A percentile compares a stretch with the other conserved stretches of the same genome.
Evolutionary conservation across 2,329 filamentous ascomycete genomes (phyloP).

Genomic region (Trichophyton schoenleinii): DNA sequence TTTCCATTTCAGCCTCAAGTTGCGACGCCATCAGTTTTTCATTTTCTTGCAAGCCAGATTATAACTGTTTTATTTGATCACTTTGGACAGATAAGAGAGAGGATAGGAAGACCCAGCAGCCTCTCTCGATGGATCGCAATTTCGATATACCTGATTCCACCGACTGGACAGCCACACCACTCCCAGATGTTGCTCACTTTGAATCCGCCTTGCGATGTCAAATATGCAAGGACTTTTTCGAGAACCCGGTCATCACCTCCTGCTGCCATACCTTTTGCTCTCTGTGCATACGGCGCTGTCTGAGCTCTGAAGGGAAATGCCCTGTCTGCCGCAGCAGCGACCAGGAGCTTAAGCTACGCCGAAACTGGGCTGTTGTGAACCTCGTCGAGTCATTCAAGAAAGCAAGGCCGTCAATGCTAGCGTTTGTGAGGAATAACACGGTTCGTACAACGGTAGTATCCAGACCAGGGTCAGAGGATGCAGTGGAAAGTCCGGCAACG

Average conservation of each 20-base stretch:
- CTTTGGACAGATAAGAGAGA: neutral
- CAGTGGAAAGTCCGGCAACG: slow-evolving; percentile 19
- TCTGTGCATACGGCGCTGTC: slow-evolving; percentile 76
- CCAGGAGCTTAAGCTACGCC: slow-evolving; percentile 71
- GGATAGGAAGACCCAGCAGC: neutral
- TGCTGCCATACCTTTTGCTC: slow-evolving; percentile 97
- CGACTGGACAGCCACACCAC: slow-evolving; percentile 35
- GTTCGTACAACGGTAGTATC: slow-evolving; percentile 39
- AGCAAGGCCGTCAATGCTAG: slow-evolving; percentile 50
- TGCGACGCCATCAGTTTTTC: neutral
- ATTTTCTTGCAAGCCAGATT: neutral
- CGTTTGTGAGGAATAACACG: slow-evolving; percentile 46
- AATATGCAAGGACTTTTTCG: slow-evolving; percentile 96
- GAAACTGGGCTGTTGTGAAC: slow-evolving; percentile 76
- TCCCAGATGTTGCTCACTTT: slow-evolving; percentile 38
- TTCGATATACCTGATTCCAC: slow-evolving; percentile 34
- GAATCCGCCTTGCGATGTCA: slow-evolving; percentile 85
- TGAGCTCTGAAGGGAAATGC: slow-evolving; percentile 74
- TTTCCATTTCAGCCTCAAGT: neutral
- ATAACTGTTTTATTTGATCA: neutral
- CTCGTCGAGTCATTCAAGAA: slow-evolving; percentile 65
- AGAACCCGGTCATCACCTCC: slow-evolving; percentile 85
- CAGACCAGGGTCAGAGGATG: slow-evolving; percentile 26
- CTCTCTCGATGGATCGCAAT: slow-evolving; percentile 22
- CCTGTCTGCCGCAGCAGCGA: slow-evolving; percentile 68